Evolutionary conservation across 495 filamentous ascomycete species (phyloP).

Genomic region (Durotheca rogersii): DNA sequence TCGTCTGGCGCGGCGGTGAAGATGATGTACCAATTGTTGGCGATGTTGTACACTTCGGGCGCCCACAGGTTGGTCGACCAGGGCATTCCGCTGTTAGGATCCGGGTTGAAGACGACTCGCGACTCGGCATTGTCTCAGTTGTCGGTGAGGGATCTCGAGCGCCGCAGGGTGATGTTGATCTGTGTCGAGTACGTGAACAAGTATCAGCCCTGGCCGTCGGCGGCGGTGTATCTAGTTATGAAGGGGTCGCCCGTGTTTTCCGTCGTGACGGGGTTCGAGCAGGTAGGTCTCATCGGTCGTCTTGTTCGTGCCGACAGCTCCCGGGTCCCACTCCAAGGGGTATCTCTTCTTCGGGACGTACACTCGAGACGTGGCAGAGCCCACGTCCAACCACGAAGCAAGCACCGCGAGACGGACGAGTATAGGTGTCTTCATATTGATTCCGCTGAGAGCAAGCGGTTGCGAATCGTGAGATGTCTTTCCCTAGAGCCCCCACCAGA

Average conservation of each 20-base stretch:
- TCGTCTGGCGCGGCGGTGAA: constrained; percentile 50
- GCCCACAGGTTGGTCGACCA: constrained; percentile 53
- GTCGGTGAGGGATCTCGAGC: constrained; percentile 38
- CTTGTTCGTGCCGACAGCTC: constrained; percentile 33
- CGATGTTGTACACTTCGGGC: constrained; percentile 50
- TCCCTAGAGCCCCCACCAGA: too few species aligned
- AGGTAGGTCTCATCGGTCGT: constrained; percentile 37
- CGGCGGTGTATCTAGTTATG: constrained; percentile 27
- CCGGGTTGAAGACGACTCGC: constrained; percentile 40
- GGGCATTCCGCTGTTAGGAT: constrained; percentile 38
- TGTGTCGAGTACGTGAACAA: constrained; percentile 38
- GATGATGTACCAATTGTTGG: constrained; percentile 51
- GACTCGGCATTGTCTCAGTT: constrained; percentile 49
- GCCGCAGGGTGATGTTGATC: constrained; percentile 35
- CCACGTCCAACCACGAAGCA: constrained; percentile 16
- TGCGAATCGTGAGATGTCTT: neutral
- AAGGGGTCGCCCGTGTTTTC: constrained; percentile 33
- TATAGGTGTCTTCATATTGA: constrained; percentile 27
- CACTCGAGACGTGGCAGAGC: constrained; percentile 24
- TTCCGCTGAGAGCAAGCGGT: neutral
- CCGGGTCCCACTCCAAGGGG: constrained; percentile 26
- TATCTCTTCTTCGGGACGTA: constrained; percentile 33
- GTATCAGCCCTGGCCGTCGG: constrained; percentile 36
- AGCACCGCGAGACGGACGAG: constrained; percentile 12
- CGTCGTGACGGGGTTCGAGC: constrained; percentile 39